Evolutionary conservation across 148 eudicot species (phyloP).

Genomic region (Cornus kousa): DNA sequence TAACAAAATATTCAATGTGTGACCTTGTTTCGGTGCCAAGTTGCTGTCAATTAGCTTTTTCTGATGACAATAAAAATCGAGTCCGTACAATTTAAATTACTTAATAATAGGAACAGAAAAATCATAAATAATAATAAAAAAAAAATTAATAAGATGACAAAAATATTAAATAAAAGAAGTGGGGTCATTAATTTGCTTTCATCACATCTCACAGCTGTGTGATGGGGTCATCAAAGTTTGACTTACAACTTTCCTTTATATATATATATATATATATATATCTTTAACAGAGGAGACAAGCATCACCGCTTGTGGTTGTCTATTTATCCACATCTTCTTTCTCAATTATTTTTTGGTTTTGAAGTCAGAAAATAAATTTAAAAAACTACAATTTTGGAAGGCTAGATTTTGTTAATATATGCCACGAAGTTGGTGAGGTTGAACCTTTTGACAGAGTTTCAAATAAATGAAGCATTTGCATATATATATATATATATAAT

Average conservation of each 20-base stretch:
- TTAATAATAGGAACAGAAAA: not conserved
- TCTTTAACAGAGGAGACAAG: not conserved
- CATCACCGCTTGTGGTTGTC: not conserved
- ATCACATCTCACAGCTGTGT: slow-evolving; percentile 12
- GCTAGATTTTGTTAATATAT: not conserved
- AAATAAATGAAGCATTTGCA: not conserved
- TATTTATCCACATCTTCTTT: not conserved
- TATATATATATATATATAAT: no score
- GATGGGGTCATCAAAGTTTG: not conserved
- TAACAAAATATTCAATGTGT: not conserved
- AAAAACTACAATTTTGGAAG: not conserved
- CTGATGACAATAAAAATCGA: not conserved
- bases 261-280: no score
- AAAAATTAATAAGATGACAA: not conserved
- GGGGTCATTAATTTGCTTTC: not conserved
- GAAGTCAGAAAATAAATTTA: not conserved
- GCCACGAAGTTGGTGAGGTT: not conserved
- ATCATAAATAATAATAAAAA: not conserved
- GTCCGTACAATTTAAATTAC: not conserved
- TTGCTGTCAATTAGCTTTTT: not conserved
- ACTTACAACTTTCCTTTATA: not conserved
- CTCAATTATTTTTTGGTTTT: not conserved
- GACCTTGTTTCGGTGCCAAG: not conserved
- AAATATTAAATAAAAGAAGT: not conserved
- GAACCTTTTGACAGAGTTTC: not conserved